phyloP scores from a whole-genome alignment of 192 early-diverging fungal species.

The Neocallimastix lanati region DNA sequence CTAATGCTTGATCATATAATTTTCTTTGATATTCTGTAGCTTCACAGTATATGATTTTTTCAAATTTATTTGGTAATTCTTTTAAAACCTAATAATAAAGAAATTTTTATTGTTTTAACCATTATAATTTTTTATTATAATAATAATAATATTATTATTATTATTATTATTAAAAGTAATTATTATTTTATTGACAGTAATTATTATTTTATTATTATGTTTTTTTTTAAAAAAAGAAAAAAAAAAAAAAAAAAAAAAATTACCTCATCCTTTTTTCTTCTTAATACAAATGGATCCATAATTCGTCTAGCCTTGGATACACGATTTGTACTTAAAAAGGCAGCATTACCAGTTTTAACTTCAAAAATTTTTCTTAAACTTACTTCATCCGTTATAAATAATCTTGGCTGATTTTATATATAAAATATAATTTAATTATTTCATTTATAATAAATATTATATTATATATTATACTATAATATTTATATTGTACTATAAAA shows the following conservation, averaged over 20 bases:
- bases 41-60: not conserved
- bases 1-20: not conserved
- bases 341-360: not conserved
- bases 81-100: not conserved
- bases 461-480: too few species aligned
- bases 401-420: too few species aligned
- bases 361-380: not conserved
- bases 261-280: slow-evolving; percentile 49
- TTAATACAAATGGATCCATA: slow-evolving; percentile 75
- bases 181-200: too few species aligned
- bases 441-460: too few species aligned
- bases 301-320: slow-evolving; percentile 39
- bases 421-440: too few species aligned
- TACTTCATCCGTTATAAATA: not conserved
- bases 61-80: not conserved
- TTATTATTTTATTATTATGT: too few species aligned
- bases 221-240: too few species aligned
- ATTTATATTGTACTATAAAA: too few species aligned
- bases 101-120: too few species aligned
- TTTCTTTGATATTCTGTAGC: not conserved
- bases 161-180: too few species aligned
- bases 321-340: not conserved
- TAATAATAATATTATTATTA: too few species aligned
- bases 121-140: too few species aligned
- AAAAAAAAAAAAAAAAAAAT: not conserved